Conservation (phyloP, 225 moss, liverwort and hornwort species). For the Physcomitrium patens region DNA sequence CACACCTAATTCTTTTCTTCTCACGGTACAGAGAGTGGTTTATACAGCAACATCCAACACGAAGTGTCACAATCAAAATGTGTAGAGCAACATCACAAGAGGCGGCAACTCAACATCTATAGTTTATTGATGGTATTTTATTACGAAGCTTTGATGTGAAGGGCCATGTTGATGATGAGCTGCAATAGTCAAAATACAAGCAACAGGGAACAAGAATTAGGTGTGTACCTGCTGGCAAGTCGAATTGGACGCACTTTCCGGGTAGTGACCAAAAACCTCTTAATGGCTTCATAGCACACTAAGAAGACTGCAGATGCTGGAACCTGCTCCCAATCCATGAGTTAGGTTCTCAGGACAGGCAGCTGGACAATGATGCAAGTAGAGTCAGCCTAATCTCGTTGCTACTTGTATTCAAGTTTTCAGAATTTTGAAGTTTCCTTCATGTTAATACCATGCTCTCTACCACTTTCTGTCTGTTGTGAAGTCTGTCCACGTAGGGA, state of each 20-base stretch:
- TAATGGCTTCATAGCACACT: slow-evolving; percentile 76
- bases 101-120: background rate
- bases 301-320: slow-evolving; percentile 79
- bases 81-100: slow-evolving; percentile 15
- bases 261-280: slow-evolving; percentile 56
- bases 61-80: slow-evolving; percentile 1
- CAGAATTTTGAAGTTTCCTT: background rate
- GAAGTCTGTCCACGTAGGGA: background rate
- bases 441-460: background rate
- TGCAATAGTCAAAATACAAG: slow-evolving; percentile 6
- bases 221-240: slow-evolving; percentile 25
- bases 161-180: background rate
- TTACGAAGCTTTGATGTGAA: background rate
- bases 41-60: slow-evolving; percentile 9
- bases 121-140: background rate
- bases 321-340: slow-evolving; percentile 36
- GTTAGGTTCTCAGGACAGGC: background rate
- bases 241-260: slow-evolving; percentile 32
- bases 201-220: background rate
- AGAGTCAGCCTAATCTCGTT: background rate
- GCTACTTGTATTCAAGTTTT: background rate
- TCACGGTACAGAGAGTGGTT: slow-evolving; percentile 18
- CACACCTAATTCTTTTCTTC: too few relatives aligned
- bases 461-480: background rate
- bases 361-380: slow-evolving; percentile 3